These are phyloP conservation scores for Dactylorhiza incarnata DNA, from an alignment of 106 monocot species.

Conservation along the genomic window DNA sequence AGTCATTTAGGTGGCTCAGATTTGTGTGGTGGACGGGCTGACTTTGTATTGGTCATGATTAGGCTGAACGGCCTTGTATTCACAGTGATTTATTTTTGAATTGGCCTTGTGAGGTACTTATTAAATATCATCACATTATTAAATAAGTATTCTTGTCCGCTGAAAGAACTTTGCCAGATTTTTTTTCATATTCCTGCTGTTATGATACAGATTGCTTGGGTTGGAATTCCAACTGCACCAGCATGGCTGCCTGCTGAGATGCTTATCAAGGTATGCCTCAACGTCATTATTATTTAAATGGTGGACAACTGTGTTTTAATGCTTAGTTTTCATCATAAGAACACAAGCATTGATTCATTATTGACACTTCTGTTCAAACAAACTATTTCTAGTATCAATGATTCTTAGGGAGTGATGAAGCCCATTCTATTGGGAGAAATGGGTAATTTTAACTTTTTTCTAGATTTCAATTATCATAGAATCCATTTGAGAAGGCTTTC, in stretches of 20 bases:
- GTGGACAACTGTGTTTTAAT: not conserved
- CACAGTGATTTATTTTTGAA: no score
- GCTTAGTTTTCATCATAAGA: not conserved
- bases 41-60: no score
- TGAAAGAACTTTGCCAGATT: not conserved
- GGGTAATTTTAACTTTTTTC: no score
- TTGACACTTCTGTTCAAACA: no score
- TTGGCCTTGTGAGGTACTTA: no score
- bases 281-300: not conserved
- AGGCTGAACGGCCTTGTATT: no score
- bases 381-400: no score
- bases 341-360: not conserved
- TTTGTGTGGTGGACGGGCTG: no score
- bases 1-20: no score
- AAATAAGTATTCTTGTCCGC: no score
- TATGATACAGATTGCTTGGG: constrained; percentile 71
- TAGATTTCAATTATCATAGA: no score
- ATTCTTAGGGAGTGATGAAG: not conserved
- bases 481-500: not conserved
- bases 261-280: constrained; percentile 57
- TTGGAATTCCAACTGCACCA: constrained; percentile 85
- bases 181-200: not conserved
- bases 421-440: not conserved
- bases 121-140: no score
- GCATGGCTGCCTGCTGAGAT: constrained; percentile 88